phyloP scores from a whole-genome alignment of 805 yeast genomes.

The Ogataea degrootiae region DNA sequence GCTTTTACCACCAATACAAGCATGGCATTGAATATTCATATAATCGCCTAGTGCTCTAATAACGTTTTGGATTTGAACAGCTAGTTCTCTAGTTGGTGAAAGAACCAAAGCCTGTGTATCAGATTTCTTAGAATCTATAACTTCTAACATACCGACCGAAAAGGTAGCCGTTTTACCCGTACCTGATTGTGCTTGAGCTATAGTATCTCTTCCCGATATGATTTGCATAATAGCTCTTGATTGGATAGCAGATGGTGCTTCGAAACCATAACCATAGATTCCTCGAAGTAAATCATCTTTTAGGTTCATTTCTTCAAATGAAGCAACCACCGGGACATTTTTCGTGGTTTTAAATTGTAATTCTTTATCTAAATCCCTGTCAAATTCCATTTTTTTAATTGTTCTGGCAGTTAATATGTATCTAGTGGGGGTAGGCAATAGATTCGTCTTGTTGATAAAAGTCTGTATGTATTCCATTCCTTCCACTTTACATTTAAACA shows the following conservation, averaged over 20 bases:
- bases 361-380: constrained; percentile 53
- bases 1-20: constrained; percentile 96
- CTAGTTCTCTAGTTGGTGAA: constrained; percentile 97
- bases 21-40: constrained; percentile 88
- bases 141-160: constrained; percentile 58
- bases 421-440: neutral
- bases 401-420: neutral
- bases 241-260: constrained; percentile 78
- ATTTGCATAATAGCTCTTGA: constrained; percentile 76
- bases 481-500: too few relatives aligned
- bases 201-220: constrained; percentile 64
- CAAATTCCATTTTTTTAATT: constrained; percentile 44
- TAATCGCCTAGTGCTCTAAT: constrained; percentile 84
- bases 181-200: constrained; percentile 88
- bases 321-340: constrained; percentile 43
- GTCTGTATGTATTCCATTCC: too few relatives aligned
- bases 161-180: constrained; percentile 91
- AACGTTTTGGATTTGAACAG: constrained; percentile 92
- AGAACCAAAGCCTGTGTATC: constrained; percentile 89
- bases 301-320: constrained; percentile 71
- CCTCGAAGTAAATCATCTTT: constrained; percentile 60
- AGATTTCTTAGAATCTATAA: constrained; percentile 63
- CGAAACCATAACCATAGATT: constrained; percentile 77
- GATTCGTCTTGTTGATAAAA: neutral
- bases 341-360: constrained; percentile 61